Base-by-base conservation (phyloP, 176 grass and related monocot species). In the Carex kokanica region DNA sequence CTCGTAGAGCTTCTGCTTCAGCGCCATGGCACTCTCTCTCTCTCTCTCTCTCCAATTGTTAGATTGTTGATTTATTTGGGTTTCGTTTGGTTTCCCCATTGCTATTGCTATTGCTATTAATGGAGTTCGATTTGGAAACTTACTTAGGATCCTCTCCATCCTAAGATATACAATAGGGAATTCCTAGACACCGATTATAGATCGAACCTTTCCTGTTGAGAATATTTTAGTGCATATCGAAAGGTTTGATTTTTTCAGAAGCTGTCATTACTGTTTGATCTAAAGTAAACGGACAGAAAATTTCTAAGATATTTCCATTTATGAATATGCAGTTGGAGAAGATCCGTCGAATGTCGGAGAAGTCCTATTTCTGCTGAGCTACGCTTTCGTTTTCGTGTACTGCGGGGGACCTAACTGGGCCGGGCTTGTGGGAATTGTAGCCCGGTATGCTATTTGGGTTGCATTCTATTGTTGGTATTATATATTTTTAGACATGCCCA, bases 1-100 rank as follows among this genome's bases (percentile, higher is more conserved):
- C 24, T 89, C 93, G 86, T 92, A 89, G 1, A 95, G 38, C 86
- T 86, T 93, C 82, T 98, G 92, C 84, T 87, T 90, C 31, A 95
- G 43, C 70, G 93, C 91, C 96, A 99, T 94, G 82, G 3, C 60
- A 59, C 45, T 49, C 8, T 52, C 45, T 75, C 45, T 75, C 45
- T 49, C 8, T 52, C 45, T 75, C 45, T 75, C 67, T 43, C 34
- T 20, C 17, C 55, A 12, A 73, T 73, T 7, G 17, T 6, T 52
- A 5, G 49, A 17, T 77, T 75, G 72, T 51, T 80, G 79, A 81
- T 23, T 40, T 20, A 40, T 43, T 27, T 64, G 41, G 56, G 79
- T 6, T 60, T 80, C 24, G 53, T 59, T 60, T 80, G 53, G 53
- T 59, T 57, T 60, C 43, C 72, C 31, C 81, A 41, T 47, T 24